A percentile compares a stretch with the other conserved stretches of the same genome.
Conservation (phyloP, 176 grass and related monocot species). For the Oryza longistaminata region DNA sequence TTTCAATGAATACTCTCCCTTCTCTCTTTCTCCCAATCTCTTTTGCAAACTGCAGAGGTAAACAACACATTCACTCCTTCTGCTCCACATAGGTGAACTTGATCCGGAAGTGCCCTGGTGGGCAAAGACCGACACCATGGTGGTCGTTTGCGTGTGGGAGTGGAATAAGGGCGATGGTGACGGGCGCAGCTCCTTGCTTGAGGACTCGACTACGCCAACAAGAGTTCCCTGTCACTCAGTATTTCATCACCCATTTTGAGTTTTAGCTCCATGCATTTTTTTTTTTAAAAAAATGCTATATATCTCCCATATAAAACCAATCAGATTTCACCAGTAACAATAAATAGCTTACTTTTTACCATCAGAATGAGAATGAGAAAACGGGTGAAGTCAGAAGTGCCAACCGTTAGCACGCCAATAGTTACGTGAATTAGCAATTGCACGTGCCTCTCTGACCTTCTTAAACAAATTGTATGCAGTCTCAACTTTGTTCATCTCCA, state of each 20-base stretch:
- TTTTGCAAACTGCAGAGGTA: no score
- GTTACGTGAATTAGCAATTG: slow-evolving; percentile 51
- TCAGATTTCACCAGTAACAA: neutral
- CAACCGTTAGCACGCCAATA: slow-evolving; percentile 89
- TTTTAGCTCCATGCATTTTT: neutral
- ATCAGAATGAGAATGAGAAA: slow-evolving; percentile 1
- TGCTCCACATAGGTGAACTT: no score
- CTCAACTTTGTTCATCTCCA: slow-evolving; percentile 89
- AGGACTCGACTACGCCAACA: no score
- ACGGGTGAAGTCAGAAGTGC: slow-evolving; percentile 44
- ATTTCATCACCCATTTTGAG: neutral
- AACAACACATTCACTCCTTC: no score
- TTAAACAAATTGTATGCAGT: slow-evolving; percentile 74
- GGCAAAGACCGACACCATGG: no score
- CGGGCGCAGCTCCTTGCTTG: no score
- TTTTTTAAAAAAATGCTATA: neutral
- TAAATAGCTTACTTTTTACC: neutral
- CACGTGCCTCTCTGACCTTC: slow-evolving; percentile 59
- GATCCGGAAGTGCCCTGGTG: no score
- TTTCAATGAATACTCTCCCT: no score
- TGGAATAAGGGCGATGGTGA: no score
- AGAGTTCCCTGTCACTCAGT: neutral
- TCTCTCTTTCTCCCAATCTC: no score
- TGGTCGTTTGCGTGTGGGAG: no score
- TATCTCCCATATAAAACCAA: neutral